phyloP scores from a whole-genome alignment of 495 filamentous ascomycete genomes.

The Neurospora terricola region DNA sequence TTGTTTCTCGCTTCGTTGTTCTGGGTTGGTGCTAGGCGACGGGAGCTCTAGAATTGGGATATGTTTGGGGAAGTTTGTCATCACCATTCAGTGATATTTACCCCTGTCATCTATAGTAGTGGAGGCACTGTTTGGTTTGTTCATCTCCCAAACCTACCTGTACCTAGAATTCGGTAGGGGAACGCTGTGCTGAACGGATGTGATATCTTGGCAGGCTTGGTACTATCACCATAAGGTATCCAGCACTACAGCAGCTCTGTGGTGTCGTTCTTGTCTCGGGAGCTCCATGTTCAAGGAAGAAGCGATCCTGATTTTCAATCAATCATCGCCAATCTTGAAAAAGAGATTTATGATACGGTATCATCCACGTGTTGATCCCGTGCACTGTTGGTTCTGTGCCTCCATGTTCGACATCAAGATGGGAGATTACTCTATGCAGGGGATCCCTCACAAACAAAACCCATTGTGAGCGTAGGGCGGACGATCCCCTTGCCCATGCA shows the following conservation, averaged over 20 bases:
- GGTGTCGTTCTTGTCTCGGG: neutral
- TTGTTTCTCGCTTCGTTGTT: neutral
- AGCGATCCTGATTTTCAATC: neutral
- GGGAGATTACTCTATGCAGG: neutral
- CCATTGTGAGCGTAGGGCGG: neutral
- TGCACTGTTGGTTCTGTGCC: neutral
- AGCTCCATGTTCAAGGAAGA: neutral
- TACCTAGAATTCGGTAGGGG: neutral
- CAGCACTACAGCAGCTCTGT: neutral
- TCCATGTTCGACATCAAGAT: neutral
- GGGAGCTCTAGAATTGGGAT: neutral
- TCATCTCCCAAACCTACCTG: neutral
- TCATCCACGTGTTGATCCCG: neutral
- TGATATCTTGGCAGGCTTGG: neutral
- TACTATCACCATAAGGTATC: neutral
- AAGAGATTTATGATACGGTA: neutral
- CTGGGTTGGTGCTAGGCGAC: neutral
- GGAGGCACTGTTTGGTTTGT: neutral
- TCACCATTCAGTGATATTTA: neutral
- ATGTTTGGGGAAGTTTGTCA: neutral
- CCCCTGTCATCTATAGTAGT: neutral
- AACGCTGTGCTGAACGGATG: neutral
- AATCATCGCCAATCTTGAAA: neutral
- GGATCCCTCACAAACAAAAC: neutral
- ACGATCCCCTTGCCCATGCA: neutral